These are phyloP conservation scores for Cenchrus americanus DNA, from an alignment of 176 grass and related monocot species.

Conservation along the genomic window DNA sequence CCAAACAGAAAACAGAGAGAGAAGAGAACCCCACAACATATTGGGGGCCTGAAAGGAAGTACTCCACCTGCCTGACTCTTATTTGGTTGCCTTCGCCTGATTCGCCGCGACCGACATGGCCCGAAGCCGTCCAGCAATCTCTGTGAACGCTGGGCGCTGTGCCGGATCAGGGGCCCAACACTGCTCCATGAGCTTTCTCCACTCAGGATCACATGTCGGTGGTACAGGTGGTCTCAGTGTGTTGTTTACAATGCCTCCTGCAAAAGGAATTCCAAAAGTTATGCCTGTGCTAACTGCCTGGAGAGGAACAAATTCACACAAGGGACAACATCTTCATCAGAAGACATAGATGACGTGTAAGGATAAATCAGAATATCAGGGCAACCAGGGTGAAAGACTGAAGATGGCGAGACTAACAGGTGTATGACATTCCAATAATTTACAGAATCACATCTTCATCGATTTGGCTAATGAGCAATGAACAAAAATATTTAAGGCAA, in stretches of 20 bases:
- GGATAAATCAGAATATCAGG: background rate
- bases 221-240: slow-evolving; percentile 74
- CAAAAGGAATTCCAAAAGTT: background rate
- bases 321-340: background rate
- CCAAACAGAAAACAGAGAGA: background rate
- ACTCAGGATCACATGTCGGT: slow-evolving; percentile 64
- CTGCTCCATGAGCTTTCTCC: slow-evolving; percentile 81
- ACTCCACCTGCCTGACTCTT: slow-evolving; percentile 19
- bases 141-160: slow-evolving; percentile 76
- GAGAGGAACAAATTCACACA: background rate
- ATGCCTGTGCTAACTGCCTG: background rate
- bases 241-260: slow-evolving; percentile 91
- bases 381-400: background rate
- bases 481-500: background rate
- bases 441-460: too few species aligned
- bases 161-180: slow-evolving; percentile 81
- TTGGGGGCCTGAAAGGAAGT: background rate
- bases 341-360: background rate
- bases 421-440: background rate
- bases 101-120: slow-evolving; percentile 71
- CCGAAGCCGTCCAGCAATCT: slow-evolving; percentile 72
- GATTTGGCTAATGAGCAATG: too few species aligned
- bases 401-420: background rate
- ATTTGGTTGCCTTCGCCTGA: slow-evolving; percentile 51
- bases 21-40: background rate